Evolutionary conservation across 2,329 filamentous ascomycete species (phyloP), one percentile per base, ranked within the genome.

Genomic region (Ambrosiella xylebori): DNA sequence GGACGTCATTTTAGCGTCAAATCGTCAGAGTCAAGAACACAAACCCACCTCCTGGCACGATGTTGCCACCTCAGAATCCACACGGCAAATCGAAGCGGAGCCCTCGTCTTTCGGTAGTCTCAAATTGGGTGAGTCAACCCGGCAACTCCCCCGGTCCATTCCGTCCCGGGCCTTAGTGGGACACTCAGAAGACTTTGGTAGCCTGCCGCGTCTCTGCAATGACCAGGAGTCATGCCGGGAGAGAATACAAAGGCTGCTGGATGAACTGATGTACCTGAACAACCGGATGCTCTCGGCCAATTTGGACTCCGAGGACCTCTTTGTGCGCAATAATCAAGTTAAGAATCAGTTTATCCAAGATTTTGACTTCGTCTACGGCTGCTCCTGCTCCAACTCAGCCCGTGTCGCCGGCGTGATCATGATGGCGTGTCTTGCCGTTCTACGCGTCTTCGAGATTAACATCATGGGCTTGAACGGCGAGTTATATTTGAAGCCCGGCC

Each of bases 371-470:
- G 45, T 40, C 19, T 52, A 41, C 13, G 36, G 17, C 19, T 59
- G 58, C 50, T 45, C 11, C 13, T 59, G 54, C 40, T 59, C 58
- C 35, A 51, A 54, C 12, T 35, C 44, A 4, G 45, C 49, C 3
- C 37, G 50, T 13, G 41, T 44, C 2, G 54, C 58, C 15, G 41
- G 49, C 13, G 11, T 37, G 1, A 54, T 59, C 17, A 56, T 59
- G 9, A 54, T 56, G 17, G n/a, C 45, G 15, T 59, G 58, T 41
- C 45, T 56, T 36, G 45, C 54, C 9, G 50, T 59, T n/a, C 19
- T 59, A 15, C 39, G 36, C 15, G 54, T 59, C 7, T 59, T 57
- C 11, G 53, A 59, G 8, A 44, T 59, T 6, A 59, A 54, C 38
- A 47, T 57, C 7, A 19, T 52, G 39, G 47, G 53, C 27, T 15